Conservation (phyloP, 257 asterid genomes). For the Solanum appendiculatum region DNA sequence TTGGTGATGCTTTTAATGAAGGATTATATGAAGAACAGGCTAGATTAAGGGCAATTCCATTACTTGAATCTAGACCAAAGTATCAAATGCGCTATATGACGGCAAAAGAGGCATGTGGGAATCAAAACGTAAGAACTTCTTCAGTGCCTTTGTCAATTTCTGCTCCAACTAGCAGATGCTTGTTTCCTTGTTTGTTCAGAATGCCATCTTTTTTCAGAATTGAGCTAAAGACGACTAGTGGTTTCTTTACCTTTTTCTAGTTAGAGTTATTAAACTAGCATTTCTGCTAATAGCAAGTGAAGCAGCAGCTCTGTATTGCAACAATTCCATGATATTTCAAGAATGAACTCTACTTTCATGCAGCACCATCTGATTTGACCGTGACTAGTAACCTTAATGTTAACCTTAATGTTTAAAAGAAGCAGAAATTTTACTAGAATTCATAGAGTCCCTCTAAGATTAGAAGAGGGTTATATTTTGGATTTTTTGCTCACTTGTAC, state of each 20-base stretch:
- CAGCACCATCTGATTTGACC: background rate
- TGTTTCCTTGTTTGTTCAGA: background rate
- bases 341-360: background rate
- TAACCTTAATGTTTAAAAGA: background rate
- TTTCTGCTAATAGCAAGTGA: background rate
- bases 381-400: background rate
- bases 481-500: background rate
- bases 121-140: constrained; percentile 56
- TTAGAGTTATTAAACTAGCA: background rate
- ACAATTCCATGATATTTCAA: background rate
- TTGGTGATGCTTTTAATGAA: constrained; percentile 98
- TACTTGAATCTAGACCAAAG: constrained; percentile 94
- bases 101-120: constrained; percentile 87
- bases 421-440: background rate
- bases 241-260: background rate
- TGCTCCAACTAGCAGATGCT: background rate
- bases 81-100: constrained; percentile 92
- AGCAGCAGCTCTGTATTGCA: background rate
- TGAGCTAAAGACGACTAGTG: background rate
- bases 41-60: constrained; percentile 72
- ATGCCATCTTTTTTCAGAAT: background rate
- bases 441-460: background rate
- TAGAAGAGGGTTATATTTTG: background rate
- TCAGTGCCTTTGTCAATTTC: background rate
- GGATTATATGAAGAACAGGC: constrained; percentile 98